Evolutionary conservation across 2,329 filamentous ascomycete genomes (phyloP), one percentile per base, ranked within the genome.

Genomic region (Cytospora paraplurivora): DNA sequence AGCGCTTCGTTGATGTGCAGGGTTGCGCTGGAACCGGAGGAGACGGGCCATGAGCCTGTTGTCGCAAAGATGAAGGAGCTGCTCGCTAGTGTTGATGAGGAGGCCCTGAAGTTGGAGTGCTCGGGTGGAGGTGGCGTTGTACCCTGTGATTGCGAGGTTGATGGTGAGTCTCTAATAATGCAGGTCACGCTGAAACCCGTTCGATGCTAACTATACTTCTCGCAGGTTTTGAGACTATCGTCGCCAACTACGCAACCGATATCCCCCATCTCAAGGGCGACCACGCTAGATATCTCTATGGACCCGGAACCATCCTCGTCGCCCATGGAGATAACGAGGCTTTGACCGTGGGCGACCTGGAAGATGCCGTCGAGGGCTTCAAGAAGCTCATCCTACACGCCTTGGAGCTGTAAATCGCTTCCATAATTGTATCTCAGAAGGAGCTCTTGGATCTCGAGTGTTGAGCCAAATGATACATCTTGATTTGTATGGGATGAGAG

Each of bases 171-270:
- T n/a, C 34, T 47, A 33, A n/a, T 47, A 35, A 34, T 11, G 52
- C 50, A 11, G 44, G 21, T 4, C 11, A 49, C 10, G 17, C 21
- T 27, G 19, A 13, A 12, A n/a, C 47, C 55, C 15, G 51, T 47
- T 15, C 10, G 21, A 3, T 51, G 13, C 37, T 61, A 52, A 62
- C 34, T 13, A 12, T 32, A 12, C 2, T 34, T 6, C 27, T 7
- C 7, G 5, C 35, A 86, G 85, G 90, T 0, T 97, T 98, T 67
- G 87, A 95, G n/a, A 88, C 85, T 0, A 86, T 90, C 56, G 88
- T 90, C 0, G 91, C 93, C 53, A 97, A 96, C 74, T 98, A 98
- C 72, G 94, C 93, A 12, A 98, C 95, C 0, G 94, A 98, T 75
- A 88, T 97, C 27, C 91, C 93, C 1, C 88, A 92, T 70, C 76